phyloP scores from a whole-genome alignment of 1,139 yeast genomes.

The Kodamaea alishanica region DNA sequence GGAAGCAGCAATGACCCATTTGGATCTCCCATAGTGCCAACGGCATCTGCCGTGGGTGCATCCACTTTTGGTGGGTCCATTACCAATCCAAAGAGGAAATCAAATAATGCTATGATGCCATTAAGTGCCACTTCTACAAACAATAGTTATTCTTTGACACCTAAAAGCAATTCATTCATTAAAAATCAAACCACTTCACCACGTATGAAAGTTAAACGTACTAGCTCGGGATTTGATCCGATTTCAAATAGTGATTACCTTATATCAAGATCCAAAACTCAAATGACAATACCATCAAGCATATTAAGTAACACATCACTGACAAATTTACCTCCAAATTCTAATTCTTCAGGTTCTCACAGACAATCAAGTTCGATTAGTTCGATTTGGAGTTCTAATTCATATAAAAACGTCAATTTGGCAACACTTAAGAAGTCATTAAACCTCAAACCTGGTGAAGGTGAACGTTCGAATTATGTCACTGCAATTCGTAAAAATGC shows the following conservation, averaged over 20 bases:
- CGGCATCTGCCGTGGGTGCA: not conserved
- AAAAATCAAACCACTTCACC: conserved; percentile 7
- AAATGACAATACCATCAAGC: conserved; percentile 6
- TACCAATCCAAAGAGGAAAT: no score
- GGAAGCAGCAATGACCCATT: conserved; percentile 5
- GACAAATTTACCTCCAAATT: not conserved
- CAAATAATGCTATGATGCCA: not conserved
- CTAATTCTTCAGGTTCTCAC: conserved; percentile 12
- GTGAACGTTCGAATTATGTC: conserved; percentile 55
- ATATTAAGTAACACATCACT: conserved; percentile 2
- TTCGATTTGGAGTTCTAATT: conserved; percentile 34
- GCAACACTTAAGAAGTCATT: conserved; percentile 37
- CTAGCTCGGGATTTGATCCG: conserved; percentile 10
- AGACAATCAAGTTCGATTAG: conserved; percentile 34
- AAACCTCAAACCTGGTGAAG: conserved; percentile 46
- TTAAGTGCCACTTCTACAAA: conserved; percentile 8
- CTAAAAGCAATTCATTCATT: conserved; percentile 2
- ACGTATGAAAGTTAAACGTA: conserved; percentile 5
- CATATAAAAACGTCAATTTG: conserved; percentile 37
- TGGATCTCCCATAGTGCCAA: conserved; percentile 8
- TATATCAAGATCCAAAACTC: conserved; percentile 10
- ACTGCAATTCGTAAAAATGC: conserved; percentile 48
- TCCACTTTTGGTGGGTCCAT: not conserved
- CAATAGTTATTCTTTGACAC: conserved; percentile 4
- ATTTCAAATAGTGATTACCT: conserved; percentile 7